A percentile compares a stretch with the other conserved stretches of the same genome.
Evolutionary conservation across 805 yeast species (phyloP).

Genomic region (Kodamaea sagamina): DNA sequence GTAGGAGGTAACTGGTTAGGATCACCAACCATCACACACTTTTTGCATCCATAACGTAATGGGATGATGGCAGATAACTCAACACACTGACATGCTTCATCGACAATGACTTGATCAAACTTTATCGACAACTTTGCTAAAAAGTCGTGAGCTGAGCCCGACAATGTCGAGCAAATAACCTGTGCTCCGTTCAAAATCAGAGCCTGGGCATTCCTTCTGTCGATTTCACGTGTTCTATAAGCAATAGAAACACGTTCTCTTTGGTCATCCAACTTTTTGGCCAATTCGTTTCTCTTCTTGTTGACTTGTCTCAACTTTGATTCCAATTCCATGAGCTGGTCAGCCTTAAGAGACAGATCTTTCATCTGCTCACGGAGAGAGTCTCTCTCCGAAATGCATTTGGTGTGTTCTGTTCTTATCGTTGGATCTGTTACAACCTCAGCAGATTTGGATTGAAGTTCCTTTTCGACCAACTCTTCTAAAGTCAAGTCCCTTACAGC

Average conservation of each 20-base stretch:
- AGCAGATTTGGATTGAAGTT: slow-evolving; percentile 39
- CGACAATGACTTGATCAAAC: slow-evolving; percentile 89
- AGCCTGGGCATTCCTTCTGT: slow-evolving; percentile 72
- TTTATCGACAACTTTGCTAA: slow-evolving; percentile 70
- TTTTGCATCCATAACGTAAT: slow-evolving; percentile 82
- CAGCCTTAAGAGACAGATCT: slow-evolving; percentile 36
- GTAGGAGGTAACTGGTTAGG: slow-evolving; percentile 98
- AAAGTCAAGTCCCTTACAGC: slow-evolving; percentile 80
- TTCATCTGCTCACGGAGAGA: slow-evolving; percentile 44
- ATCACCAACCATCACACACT: slow-evolving; percentile 97
- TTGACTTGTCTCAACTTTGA: slow-evolving; percentile 56
- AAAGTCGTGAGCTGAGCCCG: slow-evolving; percentile 92
- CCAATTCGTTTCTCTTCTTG: slow-evolving; percentile 64
- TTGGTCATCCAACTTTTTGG: slow-evolving; percentile 72
- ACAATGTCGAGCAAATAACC: slow-evolving; percentile 85
- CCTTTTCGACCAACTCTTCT: slow-evolving; percentile 79
- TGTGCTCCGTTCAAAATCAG: slow-evolving; percentile 73
- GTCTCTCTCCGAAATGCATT: slow-evolving; percentile 60
- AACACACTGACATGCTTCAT: slow-evolving; percentile 97
- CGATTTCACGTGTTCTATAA: slow-evolving; percentile 73
- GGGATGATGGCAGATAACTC: slow-evolving; percentile 92
- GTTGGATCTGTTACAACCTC: slow-evolving; percentile 46
- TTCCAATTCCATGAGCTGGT: slow-evolving; percentile 50
- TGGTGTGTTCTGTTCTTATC: slow-evolving; percentile 52
- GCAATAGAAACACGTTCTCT: slow-evolving; percentile 72